Conservation (phyloP, 2,329 filamentous ascomycete species). For the Aspergillus sp. region DNA sequence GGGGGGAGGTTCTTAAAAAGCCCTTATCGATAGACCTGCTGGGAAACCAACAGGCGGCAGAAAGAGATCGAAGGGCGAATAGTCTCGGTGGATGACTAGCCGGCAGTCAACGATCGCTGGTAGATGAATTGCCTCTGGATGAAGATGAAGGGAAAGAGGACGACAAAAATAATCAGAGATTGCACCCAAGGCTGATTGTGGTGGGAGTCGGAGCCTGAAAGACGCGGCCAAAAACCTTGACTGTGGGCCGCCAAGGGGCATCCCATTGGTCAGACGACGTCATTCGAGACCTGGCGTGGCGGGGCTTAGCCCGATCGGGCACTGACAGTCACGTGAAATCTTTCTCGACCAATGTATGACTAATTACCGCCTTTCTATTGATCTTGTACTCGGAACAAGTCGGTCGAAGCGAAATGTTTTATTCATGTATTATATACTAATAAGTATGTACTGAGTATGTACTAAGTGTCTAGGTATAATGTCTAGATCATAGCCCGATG, state of each 20-base stretch:
- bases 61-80: not conserved
- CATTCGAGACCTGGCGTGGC: slow-evolving; percentile 25
- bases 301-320: slow-evolving; percentile 22
- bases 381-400: not conserved
- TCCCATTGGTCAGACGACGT: slow-evolving; percentile 28
- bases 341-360: not conserved
- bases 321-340: slow-evolving; percentile 18
- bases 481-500: too few relatives aligned
- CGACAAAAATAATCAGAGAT: slow-evolving; percentile 7
- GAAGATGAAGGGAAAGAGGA: not conserved
- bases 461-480: not conserved
- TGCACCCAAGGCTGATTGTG: slow-evolving; percentile 10
- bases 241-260: slow-evolving; percentile 18
- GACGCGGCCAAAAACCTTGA: slow-evolving; percentile 24
- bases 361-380: not conserved
- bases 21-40: slow-evolving; percentile 42
- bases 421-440: too few relatives aligned
- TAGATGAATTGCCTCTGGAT: too few relatives aligned
- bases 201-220: slow-evolving; percentile 10
- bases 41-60: not conserved
- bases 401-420: too few relatives aligned
- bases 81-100: not conserved
- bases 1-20: slow-evolving; percentile 26
- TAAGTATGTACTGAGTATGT: not conserved
- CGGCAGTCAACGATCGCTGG: not conserved